Base-by-base conservation (phyloP, 768 basidiomycete species). In the Phlegmacium glaucopus region DNA sequence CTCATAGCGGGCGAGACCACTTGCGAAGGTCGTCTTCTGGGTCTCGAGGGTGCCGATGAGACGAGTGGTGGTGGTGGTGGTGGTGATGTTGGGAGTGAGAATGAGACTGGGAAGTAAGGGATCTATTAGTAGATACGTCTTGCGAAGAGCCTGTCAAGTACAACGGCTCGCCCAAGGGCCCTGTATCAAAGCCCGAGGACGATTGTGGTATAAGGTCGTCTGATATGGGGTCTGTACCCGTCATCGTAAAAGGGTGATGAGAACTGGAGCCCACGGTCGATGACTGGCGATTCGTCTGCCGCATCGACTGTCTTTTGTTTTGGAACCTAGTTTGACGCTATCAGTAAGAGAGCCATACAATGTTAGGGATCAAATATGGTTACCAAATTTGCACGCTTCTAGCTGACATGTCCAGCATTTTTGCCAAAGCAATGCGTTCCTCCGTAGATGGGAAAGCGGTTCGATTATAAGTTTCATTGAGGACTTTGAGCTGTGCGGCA, bases 381-480 rank as follows among this genome's bases (percentile, higher is more conserved):
- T 62, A 90, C 90, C 90, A 92, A 47, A 92, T 91, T 63, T 92
- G 90, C 48, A 92, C 90, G 54, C 86, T 89, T 52, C 90, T 71
- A 34, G 90, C 79, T 39, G 86, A 82, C 90, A 92, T 91, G 54
- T 87, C 87, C 51, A 91, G 71, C 55, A 79, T 72, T 53, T 82
- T 87, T 11, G 90, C 89, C 41, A 91, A 68, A 27, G 80, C 80
- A 30, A 78, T 74, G n/a, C 90, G 81, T 63, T 92, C 90, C 63
- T 90, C 89, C 9, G 90, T 92, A 11, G 90, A 89, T 16, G 90
- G 90, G 58, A 92, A 92, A 13, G 90, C 88, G 3, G 90, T 92
- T 49, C 89, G 79, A 52, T 71, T 73, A 62, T 90, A 92, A 0
- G 82, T 84, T 60, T 86, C 85, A 61, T 90, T 91, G 62, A 92